Conservation (phyloP, 192 early-diverging fungal species). For the Phycomyces nitens region DNA sequence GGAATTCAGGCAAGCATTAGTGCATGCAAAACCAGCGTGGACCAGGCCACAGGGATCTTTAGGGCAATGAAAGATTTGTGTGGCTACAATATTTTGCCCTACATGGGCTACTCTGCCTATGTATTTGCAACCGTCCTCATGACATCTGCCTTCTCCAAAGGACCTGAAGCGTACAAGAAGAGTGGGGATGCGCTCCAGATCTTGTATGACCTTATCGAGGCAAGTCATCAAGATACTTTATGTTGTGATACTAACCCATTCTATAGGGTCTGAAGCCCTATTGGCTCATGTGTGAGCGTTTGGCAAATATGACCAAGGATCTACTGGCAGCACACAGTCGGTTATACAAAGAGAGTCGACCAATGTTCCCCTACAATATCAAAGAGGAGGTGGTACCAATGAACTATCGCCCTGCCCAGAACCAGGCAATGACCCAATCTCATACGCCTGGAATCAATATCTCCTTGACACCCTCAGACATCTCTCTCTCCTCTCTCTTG, state of each 20-base stretch:
- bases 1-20: constrained; percentile 15
- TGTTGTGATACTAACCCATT: too few species aligned
- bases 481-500: neutral
- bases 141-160: constrained; percentile 24
- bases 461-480: neutral
- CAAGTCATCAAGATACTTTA: too few species aligned
- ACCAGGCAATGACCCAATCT: too few species aligned
- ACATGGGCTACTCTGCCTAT: constrained; percentile 29
- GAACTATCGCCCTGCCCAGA: too few species aligned
- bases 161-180: constrained; percentile 11
- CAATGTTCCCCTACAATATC: neutral
- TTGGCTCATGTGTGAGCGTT: constrained; percentile 29
- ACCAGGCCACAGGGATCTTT: constrained; percentile 20
- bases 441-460: neutral
- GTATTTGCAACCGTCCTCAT: constrained; percentile 32
- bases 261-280: constrained; percentile 14
- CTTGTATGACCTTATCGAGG: constrained; percentile 15
- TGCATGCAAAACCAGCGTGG: constrained; percentile 18
- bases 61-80: constrained; percentile 17
- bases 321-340: constrained; percentile 22
- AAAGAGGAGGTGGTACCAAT: neutral
- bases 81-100: constrained; percentile 23
- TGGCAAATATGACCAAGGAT: constrained; percentile 21
- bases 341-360: constrained; percentile 15
- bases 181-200: constrained; percentile 16